Evolutionary conservation across 163 green algal genomes (phyloP), one percentile per base, ranked within the genome.

Genomic region (Chlorella variabilis): DNA sequence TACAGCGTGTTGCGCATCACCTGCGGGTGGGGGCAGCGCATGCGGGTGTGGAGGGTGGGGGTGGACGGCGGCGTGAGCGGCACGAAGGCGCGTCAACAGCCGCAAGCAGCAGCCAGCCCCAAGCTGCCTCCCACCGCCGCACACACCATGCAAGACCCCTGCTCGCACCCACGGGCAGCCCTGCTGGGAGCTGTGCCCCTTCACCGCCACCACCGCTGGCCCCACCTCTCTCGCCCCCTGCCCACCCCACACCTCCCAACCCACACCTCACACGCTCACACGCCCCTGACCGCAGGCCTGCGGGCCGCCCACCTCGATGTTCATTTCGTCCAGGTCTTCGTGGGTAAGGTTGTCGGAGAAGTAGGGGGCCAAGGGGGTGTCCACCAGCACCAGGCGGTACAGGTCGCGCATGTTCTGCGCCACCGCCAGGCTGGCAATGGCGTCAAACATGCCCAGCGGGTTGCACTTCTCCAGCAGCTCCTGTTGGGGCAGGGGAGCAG

Each of bases 311-410:
- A 99, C 96, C 90, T 99, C 97, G 51, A 99, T 96, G 89, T 99
- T 99, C 95, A 99, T 98, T 84, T 99, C 97, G 82, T 99, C 96
- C 83, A 99, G 89, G 73, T 99, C 95, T 84, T 98, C 95, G 66
- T 65, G 75, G 42, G 66, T 71, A 17, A 89, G 67, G 70, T 87
- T 77, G 34, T 84, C 85, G 23, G 83, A 71, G 81, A 99, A 99
- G 91, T 99, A 99, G 20, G 95, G 95, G 15, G 95, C 96, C 66
- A 99, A 89, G 4, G 97, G 97, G 9, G 97, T 99, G 91, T 99
- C 97, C 39, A 98, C 85, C 65, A 91, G 81, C 21, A 99, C 96
- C 65, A 99, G 87, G 31, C 96, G 83, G 81, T 98, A 99, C 77
- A 99, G 93, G 85, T 99, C 97, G 25, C 94, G 92, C 91, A 98